Conservation (phyloP, 495 filamentous ascomycete genomes). For the Rhypophila decipiens region DNA sequence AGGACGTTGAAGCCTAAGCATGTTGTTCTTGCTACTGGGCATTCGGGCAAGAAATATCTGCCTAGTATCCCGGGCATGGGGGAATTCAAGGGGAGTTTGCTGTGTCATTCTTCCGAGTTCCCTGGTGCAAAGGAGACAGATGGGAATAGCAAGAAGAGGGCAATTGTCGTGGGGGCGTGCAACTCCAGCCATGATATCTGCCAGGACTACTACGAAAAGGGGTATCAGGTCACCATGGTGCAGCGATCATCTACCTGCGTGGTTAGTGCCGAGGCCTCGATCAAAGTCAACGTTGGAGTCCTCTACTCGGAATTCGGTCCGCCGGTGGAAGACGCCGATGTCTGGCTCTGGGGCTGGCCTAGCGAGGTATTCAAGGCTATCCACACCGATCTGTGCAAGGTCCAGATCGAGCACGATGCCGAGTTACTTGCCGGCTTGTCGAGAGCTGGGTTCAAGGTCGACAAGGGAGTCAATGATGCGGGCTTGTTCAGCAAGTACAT, state of each 20-base stretch:
- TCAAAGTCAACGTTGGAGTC: constrained; percentile 44
- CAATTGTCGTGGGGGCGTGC: constrained; percentile 70
- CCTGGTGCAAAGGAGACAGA: constrained; percentile 41
- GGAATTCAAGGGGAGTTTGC: constrained; percentile 49
- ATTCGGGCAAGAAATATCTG: constrained; percentile 61
- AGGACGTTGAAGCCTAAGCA: constrained; percentile 60
- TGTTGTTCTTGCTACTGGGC: constrained; percentile 66
- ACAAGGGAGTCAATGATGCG: constrained; percentile 56
- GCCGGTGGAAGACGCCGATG: constrained; percentile 56
- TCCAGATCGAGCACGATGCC: constrained; percentile 45
- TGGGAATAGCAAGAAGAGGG: constrained; percentile 47
- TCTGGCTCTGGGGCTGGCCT: constrained; percentile 50
- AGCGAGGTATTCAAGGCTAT: constrained; percentile 52
- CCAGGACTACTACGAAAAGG: constrained; percentile 74
- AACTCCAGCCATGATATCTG: constrained; percentile 81
- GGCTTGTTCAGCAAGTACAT: constrained; percentile 73
- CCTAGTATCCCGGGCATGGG: constrained; percentile 59
- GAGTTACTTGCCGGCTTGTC: constrained; percentile 53
- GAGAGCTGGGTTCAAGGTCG: constrained; percentile 62
- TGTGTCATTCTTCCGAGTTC: constrained; percentile 70
- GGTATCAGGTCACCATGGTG: constrained; percentile 77
- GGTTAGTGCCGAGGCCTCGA: constrained; percentile 44
- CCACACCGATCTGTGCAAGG: constrained; percentile 43
- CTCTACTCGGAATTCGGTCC: constrained; percentile 62
- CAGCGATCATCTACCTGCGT: constrained; percentile 74